A percentile compares a stretch with the other conserved stretches of the same genome.
phyloP scores from a whole-genome alignment of 495 filamentous ascomycete species.

The Melanomma pulvis-pyrius region DNA sequence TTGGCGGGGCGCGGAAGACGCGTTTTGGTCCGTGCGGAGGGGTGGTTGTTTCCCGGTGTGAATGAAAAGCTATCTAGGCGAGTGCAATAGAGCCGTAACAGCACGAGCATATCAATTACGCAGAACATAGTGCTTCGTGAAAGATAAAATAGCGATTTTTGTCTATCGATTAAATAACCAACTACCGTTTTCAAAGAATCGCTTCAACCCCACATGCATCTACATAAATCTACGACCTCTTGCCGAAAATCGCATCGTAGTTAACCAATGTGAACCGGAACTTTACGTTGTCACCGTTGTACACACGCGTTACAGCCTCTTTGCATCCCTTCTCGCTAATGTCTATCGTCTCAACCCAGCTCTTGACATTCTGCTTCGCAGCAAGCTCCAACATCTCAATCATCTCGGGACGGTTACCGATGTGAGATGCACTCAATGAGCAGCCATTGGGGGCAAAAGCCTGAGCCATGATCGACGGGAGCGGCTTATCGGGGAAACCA shows the following conservation, averaged over 20 bases:
- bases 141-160: not conserved
- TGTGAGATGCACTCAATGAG: conserved; percentile 77
- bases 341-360: conserved; percentile 77
- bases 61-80: not conserved
- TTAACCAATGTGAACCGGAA: conserved; percentile 68
- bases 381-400: conserved; percentile 81
- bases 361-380: conserved; percentile 76
- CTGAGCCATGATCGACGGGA: conserved; percentile 74
- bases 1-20: conserved; percentile 9
- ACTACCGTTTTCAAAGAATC: not conserved
- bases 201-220: not conserved
- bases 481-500: conserved; percentile 79
- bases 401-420: conserved; percentile 81
- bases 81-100: not conserved
- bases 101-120: not conserved
- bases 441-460: conserved; percentile 76
- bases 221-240: conserved; percentile 35
- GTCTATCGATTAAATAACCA: not conserved
- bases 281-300: conserved; percentile 67
- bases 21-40: conserved; percentile 16
- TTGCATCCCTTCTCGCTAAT: conserved; percentile 71
- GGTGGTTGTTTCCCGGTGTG: not conserved
- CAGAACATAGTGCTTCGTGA: not conserved
- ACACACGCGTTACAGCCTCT: conserved; percentile 66
- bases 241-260: conserved; percentile 65